phyloP scores from a whole-genome alignment of 306 rosid species.

The Macrotyloma uniflorum region DNA sequence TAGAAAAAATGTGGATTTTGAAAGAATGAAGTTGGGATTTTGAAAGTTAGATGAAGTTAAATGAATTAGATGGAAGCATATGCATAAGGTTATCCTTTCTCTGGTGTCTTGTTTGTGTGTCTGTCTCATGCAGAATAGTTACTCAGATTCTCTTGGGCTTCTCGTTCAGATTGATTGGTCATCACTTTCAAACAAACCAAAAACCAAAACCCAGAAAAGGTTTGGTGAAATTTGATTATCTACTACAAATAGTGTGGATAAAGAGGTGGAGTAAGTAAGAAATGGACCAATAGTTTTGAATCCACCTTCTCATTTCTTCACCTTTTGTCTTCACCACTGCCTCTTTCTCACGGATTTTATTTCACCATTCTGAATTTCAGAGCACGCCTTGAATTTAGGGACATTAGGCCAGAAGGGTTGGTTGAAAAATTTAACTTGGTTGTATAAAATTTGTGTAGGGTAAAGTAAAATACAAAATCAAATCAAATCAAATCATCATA shows the following conservation, averaged over 20 bases:
- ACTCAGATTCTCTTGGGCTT: constrained; percentile 53
- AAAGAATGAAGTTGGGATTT: no score
- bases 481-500: no score
- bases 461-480: no score
- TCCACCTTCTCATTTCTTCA: not conserved
- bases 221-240: not conserved
- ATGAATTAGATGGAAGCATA: not conserved
- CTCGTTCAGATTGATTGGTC: constrained; percentile 23
- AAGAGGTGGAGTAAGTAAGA: constrained; percentile 27
- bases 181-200: constrained; percentile 33
- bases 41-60: not conserved
- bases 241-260: no score
- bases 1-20: no score
- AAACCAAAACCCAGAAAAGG: not conserved
- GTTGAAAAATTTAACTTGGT: no score
- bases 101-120: constrained; percentile 5
- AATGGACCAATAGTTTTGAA: constrained; percentile 34
- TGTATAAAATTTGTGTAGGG: no score
- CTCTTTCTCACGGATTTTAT: not conserved
- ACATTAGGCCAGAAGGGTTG: no score
- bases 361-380: not conserved
- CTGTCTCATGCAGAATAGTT: constrained; percentile 9
- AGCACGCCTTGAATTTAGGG: not conserved
- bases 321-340: constrained; percentile 17
- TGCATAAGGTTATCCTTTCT: not conserved